Base-by-base conservation (phyloP, 2,329 filamentous ascomycete species). In the Fusarium hainanense region DNA sequence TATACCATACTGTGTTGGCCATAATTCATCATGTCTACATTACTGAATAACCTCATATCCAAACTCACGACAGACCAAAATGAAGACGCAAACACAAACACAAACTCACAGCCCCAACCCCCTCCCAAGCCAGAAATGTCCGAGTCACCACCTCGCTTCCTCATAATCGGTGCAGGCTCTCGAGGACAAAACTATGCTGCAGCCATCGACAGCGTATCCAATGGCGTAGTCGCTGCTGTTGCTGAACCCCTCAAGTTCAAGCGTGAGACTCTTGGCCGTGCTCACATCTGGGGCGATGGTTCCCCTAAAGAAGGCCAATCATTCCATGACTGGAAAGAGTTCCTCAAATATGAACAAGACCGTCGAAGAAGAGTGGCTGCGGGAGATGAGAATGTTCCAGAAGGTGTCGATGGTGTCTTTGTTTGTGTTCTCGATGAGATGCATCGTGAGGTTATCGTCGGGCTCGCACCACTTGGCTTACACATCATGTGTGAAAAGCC, bases 401-500 rank as follows among this genome's bases (percentile, higher is more conserved):
- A 79, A 8, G 89, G 89, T 3, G 84, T 92, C 4, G 89, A 92
- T 65, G 90, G 85, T 9, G 86, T 80, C 32, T 89, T 89, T 69
- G 82, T 89, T 20, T 89, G 87, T 78, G 93, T 97, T 4, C 85
- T 95, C 12, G 96, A 99, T 79, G 92, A 97, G 80, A 90, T 93
- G 82, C 96, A 99, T 79, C 89, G 89, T 51, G 90, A 94, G 58
- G 93, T 95, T 49, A 87, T 97, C 23, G 85, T 90, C 44, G 92
- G 89, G 2, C 85, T 97, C 54, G 90, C 92, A 2, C 87, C 87
- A 14, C 81, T 90, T 83, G 77, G 87, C 4, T 82, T 98, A 49
- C 94, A 98, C 78, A 89, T 98, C 69, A 92, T 98, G 85, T 97
- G 94, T 78, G 96, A 99, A 84, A 99, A 99, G 81, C 96, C 96